Evolutionary conservation across 257 asterid genomes (phyloP), one percentile per base, ranked within the genome.

Genomic region (Coffea canephora): DNA sequence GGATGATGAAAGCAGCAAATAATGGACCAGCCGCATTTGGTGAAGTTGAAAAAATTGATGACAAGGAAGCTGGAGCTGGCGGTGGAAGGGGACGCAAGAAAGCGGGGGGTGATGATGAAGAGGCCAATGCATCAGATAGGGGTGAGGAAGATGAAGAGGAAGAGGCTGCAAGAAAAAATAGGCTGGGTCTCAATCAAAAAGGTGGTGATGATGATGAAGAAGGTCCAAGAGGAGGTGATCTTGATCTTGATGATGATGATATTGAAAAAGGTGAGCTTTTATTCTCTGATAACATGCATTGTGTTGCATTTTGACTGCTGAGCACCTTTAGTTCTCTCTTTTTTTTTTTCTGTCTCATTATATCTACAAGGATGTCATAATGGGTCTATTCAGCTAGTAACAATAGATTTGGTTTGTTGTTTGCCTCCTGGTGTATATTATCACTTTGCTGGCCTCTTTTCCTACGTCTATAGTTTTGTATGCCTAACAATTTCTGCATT

Each of bases 1-100:
- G 99, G 99, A 96, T 92, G 98, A 94, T 96, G 98, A 96, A 96
- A 88, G 97, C 92, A 34, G 98, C 98, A 81, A 91, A 87, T 73
- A 90, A 89, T 84, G 99, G 99, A 79, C 85, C 99, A 80, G 97
- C 99, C 50, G 95, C 97, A 74, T 96, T 96, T 78, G 98, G 99
- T 81, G 98, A 96, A 85, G 93, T 86, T 75, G 98, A 92, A 77
- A 94, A 84, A 79, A 78, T 81, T 79, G 98, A 95, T 86, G 97
- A 89, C 80, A 85, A 79, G 82, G 97, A 96, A 86, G 82, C 85
- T 86, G 94, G 87, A 77, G 83, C 85, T 79, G 91, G 88, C 83
- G 90, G 95, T 81, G 94, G 92, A 50, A 92, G 83, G 86, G 98
- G 95, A 23, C 93, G 94, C 50, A 94, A 89, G 84, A 96, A 94